These are phyloP conservation scores for Candida alai DNA, from an alignment of 805 yeast genomes.

Conservation along the genomic window DNA sequence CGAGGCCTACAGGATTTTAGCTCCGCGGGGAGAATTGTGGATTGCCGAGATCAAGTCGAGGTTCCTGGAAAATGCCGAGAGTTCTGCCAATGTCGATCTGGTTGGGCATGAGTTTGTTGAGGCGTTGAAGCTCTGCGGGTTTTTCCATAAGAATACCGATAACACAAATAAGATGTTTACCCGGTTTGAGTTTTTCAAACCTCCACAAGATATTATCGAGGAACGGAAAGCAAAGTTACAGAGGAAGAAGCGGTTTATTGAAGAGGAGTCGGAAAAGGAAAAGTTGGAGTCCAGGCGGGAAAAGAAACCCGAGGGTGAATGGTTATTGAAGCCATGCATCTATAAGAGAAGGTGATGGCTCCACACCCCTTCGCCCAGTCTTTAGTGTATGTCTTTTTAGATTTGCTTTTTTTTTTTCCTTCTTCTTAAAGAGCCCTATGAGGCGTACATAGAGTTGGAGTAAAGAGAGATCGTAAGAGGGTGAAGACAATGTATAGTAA, in stretches of 20 bases:
- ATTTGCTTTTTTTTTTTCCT: too few species aligned
- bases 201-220: slow-evolving; percentile 62
- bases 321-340: slow-evolving; percentile 94
- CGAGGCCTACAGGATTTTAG: slow-evolving; percentile 83
- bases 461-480: too few species aligned
- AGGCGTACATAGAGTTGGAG: too few species aligned
- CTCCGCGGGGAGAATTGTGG: slow-evolving; percentile 95
- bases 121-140: slow-evolving; percentile 72
- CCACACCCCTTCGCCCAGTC: too few species aligned
- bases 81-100: slow-evolving; percentile 29
- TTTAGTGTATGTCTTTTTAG: too few species aligned
- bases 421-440: too few species aligned
- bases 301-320: slow-evolving; percentile 67
- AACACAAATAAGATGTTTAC: slow-evolving; percentile 89
- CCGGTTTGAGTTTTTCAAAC: slow-evolving; percentile 90
- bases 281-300: slow-evolving; percentile 52
- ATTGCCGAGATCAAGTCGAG: slow-evolving; percentile 95
- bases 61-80: slow-evolving; percentile 52
- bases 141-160: slow-evolving; percentile 85
- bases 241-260: slow-evolving; percentile 64
- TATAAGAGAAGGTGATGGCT: slow-evolving; percentile 78
- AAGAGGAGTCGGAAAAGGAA: slow-evolving; percentile 61
- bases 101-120: slow-evolving; percentile 76
- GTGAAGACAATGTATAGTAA: too few species aligned
- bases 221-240: slow-evolving; percentile 60